Percentiles rank a stretch among this genome's conserved stretches.
Conservation (phyloP, 2,329 filamentous ascomycete genomes). For the Cladosporium oxysporum region DNA sequence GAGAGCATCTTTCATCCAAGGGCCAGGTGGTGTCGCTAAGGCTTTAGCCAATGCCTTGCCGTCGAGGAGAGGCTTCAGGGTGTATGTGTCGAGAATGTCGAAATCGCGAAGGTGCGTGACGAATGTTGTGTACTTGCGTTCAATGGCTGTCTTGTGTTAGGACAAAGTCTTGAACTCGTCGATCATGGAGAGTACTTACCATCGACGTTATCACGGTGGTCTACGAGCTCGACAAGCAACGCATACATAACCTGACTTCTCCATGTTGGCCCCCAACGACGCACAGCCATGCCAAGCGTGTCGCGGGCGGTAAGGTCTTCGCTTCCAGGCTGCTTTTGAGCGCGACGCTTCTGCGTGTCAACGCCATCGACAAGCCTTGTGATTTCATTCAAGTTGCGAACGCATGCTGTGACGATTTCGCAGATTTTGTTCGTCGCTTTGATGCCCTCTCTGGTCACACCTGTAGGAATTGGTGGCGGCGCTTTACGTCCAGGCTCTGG, state of each 20-base stretch:
- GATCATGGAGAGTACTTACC: slow-evolving; percentile 41
- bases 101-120: slow-evolving; percentile 53
- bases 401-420: slow-evolving; percentile 65
- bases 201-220: slow-evolving; percentile 41
- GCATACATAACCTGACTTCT: slow-evolving; percentile 68
- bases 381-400: slow-evolving; percentile 66
- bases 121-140: slow-evolving; percentile 56
- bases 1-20: slow-evolving; percentile 81
- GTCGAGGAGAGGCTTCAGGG: slow-evolving; percentile 61
- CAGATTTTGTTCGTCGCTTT: slow-evolving; percentile 75
- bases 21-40: slow-evolving; percentile 68
- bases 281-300: slow-evolving; percentile 71
- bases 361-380: slow-evolving; percentile 57
- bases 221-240: slow-evolving; percentile 62
- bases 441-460: slow-evolving; percentile 74
- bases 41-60: slow-evolving; percentile 71
- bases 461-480: slow-evolving; percentile 60
- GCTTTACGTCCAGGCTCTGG: slow-evolving; percentile 51
- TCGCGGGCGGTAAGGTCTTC: slow-evolving; percentile 56
- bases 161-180: not conserved
- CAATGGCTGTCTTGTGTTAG: slow-evolving; percentile 41
- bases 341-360: slow-evolving; percentile 50
- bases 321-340: slow-evolving; percentile 48
- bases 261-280: slow-evolving; percentile 73
- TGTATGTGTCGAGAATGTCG: slow-evolving; percentile 53